These are phyloP conservation scores for Didymella exigua DNA, from an alignment of 2,329 filamentous ascomycete genomes.

Conservation along the genomic window DNA sequence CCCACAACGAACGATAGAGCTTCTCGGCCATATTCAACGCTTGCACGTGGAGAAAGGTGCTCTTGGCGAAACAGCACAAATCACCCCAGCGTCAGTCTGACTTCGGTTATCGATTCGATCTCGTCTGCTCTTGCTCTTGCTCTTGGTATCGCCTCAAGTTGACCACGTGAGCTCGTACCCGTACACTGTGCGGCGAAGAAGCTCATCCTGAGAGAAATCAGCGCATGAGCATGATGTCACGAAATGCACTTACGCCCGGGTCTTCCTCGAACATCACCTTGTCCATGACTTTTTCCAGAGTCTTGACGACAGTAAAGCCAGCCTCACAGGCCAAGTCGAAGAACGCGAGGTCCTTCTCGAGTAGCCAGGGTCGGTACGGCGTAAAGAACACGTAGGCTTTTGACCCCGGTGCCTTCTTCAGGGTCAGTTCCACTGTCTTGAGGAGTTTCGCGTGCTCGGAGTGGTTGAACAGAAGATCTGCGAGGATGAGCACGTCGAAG, in stretches of 20 bases:
- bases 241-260: slow-evolving; percentile 64
- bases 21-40: too few species aligned
- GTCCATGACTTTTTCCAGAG: slow-evolving; percentile 81
- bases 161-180: slow-evolving; percentile 76
- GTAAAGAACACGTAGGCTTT: slow-evolving; percentile 90
- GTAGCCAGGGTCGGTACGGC: slow-evolving; percentile 88
- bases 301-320: slow-evolving; percentile 78
- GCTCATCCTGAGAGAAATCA: slow-evolving; percentile 63
- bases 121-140: too few species aligned
- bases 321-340: slow-evolving; percentile 75
- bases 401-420: slow-evolving; percentile 62
- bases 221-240: neutral
- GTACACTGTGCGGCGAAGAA: slow-evolving; percentile 79
- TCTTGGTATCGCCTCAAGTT: slow-evolving; percentile 9
- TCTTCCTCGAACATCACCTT: slow-evolving; percentile 89
- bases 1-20: too few species aligned
- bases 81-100: too few species aligned
- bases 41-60: too few species aligned
- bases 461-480: slow-evolving; percentile 90
- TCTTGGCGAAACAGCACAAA: too few species aligned
- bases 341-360: slow-evolving; percentile 83
- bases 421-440: slow-evolving; percentile 69
- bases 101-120: too few species aligned
- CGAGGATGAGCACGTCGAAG: slow-evolving; percentile 85
- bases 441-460: slow-evolving; percentile 82